Conservation (phyloP, 139 green algal genomes). For the Tetraselmis striata region DNA sequence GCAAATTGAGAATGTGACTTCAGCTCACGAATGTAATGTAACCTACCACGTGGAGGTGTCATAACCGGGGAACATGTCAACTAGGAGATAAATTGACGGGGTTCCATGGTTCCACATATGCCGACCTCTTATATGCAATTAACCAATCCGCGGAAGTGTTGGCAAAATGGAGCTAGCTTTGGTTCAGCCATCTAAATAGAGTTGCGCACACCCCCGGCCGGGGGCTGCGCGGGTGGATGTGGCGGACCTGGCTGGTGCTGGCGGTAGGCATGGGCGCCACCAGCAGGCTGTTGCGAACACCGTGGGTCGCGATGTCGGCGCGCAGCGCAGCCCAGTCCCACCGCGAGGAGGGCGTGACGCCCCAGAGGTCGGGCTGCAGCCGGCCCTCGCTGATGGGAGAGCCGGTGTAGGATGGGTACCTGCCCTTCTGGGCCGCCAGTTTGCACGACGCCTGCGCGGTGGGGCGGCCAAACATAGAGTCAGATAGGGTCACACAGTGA, state of each 20-base stretch:
- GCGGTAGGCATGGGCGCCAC: conserved; percentile 97
- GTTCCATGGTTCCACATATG: no score
- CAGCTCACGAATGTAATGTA: no score
- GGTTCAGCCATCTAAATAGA: no score
- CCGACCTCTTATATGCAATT: no score
- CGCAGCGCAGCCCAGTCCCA: conserved; percentile 85
- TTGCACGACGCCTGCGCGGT: conserved; percentile 47
- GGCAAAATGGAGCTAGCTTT: no score
- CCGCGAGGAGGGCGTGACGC: conserved; percentile 52
- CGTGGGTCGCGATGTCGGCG: conserved; percentile 63
- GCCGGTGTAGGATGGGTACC: conserved; percentile 85
- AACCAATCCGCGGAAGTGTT: no score
- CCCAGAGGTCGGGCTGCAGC: conserved; percentile 97
- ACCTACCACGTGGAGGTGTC: no score
- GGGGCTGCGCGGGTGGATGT: no score
- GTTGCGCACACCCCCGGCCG: no score
- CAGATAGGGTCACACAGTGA: conserved; percentile 11
- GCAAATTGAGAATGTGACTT: no score
- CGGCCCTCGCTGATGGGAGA: conserved; percentile 71
- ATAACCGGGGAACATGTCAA: no score
- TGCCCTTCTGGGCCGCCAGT: conserved; percentile 65
- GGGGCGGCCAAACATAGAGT: background rate
- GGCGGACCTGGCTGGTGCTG: conserved; percentile 76
- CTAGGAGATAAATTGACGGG: no score
- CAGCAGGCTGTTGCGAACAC: conserved; percentile 95